Percentiles rank a stretch among this genome's conserved stretches.
Conservation (phyloP, 192 early-diverging fungal genomes). For the Entomortierella chlamydospora region DNA sequence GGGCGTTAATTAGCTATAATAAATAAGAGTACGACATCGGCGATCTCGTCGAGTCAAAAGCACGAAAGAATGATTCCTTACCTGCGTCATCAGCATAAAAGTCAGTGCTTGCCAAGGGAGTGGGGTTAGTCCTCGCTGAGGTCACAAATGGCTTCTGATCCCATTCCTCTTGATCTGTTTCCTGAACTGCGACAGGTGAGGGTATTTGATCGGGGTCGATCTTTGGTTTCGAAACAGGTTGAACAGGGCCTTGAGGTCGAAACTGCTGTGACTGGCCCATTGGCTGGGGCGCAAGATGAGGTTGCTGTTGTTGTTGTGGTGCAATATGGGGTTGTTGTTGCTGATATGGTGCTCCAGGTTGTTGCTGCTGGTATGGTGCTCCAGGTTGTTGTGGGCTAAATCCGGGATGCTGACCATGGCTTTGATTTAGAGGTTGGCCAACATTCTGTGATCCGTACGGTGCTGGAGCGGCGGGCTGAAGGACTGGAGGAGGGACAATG, state of each 20-base stretch:
- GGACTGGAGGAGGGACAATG: slow-evolving; percentile 16
- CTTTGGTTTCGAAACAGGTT: slow-evolving; percentile 61
- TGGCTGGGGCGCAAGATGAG: slow-evolving; percentile 10
- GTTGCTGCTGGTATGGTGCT: too few species aligned
- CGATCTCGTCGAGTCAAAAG: not conserved
- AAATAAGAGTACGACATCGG: not conserved
- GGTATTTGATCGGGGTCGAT: slow-evolving; percentile 98
- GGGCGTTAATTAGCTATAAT: too few species aligned
- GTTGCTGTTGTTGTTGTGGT: slow-evolving; percentile 31
- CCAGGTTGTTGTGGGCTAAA: slow-evolving; percentile 7
- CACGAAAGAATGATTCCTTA: slow-evolving; percentile 17
- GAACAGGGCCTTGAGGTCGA: slow-evolving; percentile 23
- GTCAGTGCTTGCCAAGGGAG: slow-evolving; percentile 84
- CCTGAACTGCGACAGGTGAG: slow-evolving; percentile 86
- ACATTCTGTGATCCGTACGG: slow-evolving; percentile 19
- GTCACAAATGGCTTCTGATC: slow-evolving; percentile 80
- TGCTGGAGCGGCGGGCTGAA: slow-evolving; percentile 5
- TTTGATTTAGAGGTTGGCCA: slow-evolving; percentile 19
- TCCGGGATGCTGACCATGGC: not conserved
- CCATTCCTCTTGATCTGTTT: slow-evolving; percentile 81
- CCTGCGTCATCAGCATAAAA: slow-evolving; percentile 91
- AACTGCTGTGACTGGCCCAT: slow-evolving; percentile 26
- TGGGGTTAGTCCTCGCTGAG: slow-evolving; percentile 64
- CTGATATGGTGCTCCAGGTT: slow-evolving; percentile 1
- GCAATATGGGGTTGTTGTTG: slow-evolving; percentile 28